Conservation (phyloP, 2,329 filamentous ascomycete genomes). For the Fusarium cicatricum region DNA sequence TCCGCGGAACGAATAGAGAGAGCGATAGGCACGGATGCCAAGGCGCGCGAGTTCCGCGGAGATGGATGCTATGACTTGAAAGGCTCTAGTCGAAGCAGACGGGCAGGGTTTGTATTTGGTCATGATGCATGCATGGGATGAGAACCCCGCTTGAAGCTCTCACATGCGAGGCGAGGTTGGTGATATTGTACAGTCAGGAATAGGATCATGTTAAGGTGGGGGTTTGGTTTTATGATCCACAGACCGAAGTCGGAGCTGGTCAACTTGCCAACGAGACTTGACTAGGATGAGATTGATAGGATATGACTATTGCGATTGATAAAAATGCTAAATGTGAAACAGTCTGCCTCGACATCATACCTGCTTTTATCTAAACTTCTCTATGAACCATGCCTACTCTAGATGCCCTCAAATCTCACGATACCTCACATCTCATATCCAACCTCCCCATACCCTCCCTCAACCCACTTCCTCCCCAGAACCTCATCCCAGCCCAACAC, state of each 20-base stretch:
- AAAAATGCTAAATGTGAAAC: not conserved
- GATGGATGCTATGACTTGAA: not conserved
- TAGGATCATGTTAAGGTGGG: not conserved
- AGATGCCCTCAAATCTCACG: not conserved
- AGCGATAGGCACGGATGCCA: not conserved
- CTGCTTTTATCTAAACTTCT: not conserved
- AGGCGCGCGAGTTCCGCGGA: not conserved
- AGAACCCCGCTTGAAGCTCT: not conserved
- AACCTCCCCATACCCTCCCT: conserved; percentile 35
- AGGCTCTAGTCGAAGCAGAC: not conserved
- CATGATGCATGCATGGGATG: not conserved
- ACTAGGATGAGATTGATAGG: not conserved
- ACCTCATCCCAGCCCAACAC: conserved; percentile 49
- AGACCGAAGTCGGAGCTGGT: not conserved
- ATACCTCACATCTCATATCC: conserved; percentile 28
- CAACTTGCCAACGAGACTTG: not conserved
- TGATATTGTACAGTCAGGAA: too few relatives aligned
- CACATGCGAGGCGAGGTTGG: too few relatives aligned
- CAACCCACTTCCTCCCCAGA: conserved; percentile 31
- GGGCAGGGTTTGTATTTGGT: not conserved
- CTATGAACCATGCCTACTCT: too few relatives aligned
- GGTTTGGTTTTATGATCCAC: not conserved
- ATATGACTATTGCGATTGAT: not conserved
- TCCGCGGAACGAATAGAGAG: not conserved
- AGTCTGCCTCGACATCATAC: not conserved